Conservation (phyloP, 192 early-diverging fungal species). For the Globomyces pollinis-pini region DNA sequence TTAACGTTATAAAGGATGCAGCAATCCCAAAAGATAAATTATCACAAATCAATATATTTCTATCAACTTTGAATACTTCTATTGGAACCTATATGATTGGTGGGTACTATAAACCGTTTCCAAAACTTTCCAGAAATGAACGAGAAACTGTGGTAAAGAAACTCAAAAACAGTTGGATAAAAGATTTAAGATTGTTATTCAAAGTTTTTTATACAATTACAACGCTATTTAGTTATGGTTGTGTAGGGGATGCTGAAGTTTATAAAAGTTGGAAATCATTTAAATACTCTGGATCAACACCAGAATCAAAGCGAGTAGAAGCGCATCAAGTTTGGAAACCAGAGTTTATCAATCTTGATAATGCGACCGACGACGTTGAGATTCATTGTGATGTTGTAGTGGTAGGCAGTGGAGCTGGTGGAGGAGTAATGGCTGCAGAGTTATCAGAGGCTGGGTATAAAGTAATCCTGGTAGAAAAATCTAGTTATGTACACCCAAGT, state of each 20-base stretch:
- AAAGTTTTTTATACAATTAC: slow-evolving; percentile 19
- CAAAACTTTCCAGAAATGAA: slow-evolving; percentile 20
- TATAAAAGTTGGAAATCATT: slow-evolving; percentile 32
- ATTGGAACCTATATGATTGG: slow-evolving; percentile 24
- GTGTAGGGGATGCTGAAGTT: neutral
- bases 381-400: slow-evolving; percentile 54
- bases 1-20: too few relatives aligned
- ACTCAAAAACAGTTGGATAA: slow-evolving; percentile 16
- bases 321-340: neutral
- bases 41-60: neutral
- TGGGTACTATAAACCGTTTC: slow-evolving; percentile 19
- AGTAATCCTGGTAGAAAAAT: slow-evolving; percentile 71
- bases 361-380: neutral
- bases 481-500: slow-evolving; percentile 42
- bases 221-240: slow-evolving; percentile 16
- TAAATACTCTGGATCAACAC: slow-evolving; percentile 27
- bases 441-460: slow-evolving; percentile 57
- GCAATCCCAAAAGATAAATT: slow-evolving; percentile 1
- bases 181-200: slow-evolving; percentile 21
- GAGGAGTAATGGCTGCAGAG: slow-evolving; percentile 58
- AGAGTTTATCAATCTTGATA: neutral
- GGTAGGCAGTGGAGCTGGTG: slow-evolving; percentile 62
- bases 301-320: neutral
- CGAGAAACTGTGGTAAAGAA: slow-evolving; percentile 19
- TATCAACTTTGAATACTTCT: slow-evolving; percentile 24